Conservation (phyloP, 73 alveolate genomes). For the Paramecium primaurelia region DNA sequence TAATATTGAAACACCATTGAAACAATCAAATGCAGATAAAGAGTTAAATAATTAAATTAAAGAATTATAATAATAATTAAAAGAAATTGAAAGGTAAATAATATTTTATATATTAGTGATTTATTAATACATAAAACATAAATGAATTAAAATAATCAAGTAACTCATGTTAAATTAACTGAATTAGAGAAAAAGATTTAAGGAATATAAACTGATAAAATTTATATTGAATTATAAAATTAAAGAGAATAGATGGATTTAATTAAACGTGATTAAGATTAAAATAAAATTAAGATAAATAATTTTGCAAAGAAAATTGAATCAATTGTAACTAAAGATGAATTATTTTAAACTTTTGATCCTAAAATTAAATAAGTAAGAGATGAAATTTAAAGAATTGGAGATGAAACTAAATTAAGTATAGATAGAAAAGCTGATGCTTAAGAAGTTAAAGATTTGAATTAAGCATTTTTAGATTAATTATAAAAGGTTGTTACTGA, state of each 20-base stretch:
- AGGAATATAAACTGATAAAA: neutral
- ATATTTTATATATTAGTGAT: neutral
- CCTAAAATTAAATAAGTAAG: constrained; percentile 38
- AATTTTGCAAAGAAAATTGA: constrained; percentile 14
- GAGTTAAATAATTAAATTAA: neutral
- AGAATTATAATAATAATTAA: neutral
- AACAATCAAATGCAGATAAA: neutral
- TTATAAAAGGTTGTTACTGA: constrained; percentile 49
- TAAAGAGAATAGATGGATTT: neutral
- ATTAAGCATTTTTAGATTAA: constrained; percentile 27
- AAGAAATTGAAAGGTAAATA: neutral
- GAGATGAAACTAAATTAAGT: neutral
- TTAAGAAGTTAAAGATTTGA: constrained; percentile 5
- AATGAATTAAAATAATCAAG: neutral
- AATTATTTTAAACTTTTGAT: neutral
- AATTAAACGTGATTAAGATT: constrained; percentile 7
- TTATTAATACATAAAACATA: neutral
- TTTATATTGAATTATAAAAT: neutral
- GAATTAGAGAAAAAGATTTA: neutral
- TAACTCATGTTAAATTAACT: neutral
- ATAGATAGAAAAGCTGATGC: constrained; percentile 56
- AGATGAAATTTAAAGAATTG: constrained; percentile 17
- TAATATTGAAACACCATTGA: neutral
- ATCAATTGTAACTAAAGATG: neutral
- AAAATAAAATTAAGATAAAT: neutral